Conservation (phyloP, 371 early-diverging fungal species). For the Apophysomyces sp. region DNA sequence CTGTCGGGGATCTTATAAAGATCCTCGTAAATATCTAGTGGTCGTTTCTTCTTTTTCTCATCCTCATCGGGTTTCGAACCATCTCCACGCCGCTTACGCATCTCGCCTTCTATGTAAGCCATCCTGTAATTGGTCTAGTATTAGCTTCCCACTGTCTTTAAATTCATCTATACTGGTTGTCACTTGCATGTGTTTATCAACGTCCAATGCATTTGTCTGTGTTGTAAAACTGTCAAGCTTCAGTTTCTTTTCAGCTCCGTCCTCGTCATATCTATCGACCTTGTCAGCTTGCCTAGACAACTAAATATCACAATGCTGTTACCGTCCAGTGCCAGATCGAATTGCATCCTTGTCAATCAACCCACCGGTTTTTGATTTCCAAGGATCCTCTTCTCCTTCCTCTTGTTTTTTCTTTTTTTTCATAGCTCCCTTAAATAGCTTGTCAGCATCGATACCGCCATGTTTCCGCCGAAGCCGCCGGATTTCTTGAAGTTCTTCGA, state of each 20-base stretch:
- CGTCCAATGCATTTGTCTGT: constrained; percentile 82
- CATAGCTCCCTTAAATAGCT: constrained; percentile 56
- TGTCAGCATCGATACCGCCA: constrained; percentile 60
- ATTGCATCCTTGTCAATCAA: constrained; percentile 49
- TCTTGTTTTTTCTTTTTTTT: constrained; percentile 37
- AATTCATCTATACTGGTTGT: too few relatives aligned
- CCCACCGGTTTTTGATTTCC: constrained; percentile 58
- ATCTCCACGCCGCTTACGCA: constrained; percentile 59
- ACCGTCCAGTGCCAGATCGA: constrained; percentile 17
- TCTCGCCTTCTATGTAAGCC: constrained; percentile 77
- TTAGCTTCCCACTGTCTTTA: not conserved
- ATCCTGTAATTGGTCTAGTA: too few relatives aligned
- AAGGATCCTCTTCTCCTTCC: constrained; percentile 43
- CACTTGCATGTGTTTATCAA: constrained; percentile 79
- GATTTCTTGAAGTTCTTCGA: constrained; percentile 66
- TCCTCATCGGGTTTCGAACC: constrained; percentile 23
- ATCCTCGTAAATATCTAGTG: constrained; percentile 56
- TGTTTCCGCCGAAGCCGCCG: constrained; percentile 60
- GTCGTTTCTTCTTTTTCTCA: constrained; percentile 11
- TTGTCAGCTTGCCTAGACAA: not conserved
- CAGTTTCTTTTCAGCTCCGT: constrained; percentile 34
- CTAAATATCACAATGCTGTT: constrained; percentile 8
- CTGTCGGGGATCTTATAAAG: constrained; percentile 75
- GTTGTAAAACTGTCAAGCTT: constrained; percentile 75
- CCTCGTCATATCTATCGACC: constrained; percentile 12